Percentiles rank a stretch among this genome's conserved stretches.
Conservation (phyloP, 2,329 filamentous ascomycete genomes). For the Penicillium sp. region DNA sequence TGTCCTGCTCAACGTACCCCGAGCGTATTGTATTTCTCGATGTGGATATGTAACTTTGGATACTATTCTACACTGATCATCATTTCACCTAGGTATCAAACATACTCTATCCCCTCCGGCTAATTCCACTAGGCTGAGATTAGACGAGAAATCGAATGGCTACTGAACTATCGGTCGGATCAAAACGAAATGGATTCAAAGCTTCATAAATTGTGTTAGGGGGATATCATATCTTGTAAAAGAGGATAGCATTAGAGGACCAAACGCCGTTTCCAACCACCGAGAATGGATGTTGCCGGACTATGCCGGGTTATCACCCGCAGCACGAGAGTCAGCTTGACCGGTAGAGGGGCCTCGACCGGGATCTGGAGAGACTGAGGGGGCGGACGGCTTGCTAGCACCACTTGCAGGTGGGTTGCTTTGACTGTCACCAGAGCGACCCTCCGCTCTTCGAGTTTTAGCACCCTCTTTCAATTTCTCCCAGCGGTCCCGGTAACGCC, state of each 20-base stretch:
- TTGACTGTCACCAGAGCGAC: slow-evolving; percentile 14
- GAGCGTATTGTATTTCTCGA: too few relatives aligned
- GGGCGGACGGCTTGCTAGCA: slow-evolving; percentile 8
- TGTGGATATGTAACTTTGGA: neutral
- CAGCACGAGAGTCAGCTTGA: neutral
- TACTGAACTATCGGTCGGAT: neutral
- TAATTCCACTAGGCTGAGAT: too few relatives aligned
- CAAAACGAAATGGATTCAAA: neutral
- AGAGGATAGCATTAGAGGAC: neutral
- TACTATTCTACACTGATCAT: too few relatives aligned
- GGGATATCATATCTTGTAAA: neutral
- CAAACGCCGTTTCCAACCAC: neutral
- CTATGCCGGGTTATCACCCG: neutral
- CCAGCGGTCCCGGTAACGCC: slow-evolving; percentile 62
- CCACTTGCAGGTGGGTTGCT: slow-evolving; percentile 3
- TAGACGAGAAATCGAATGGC: neutral
- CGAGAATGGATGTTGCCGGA: neutral
- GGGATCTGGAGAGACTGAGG: slow-evolving; percentile 8
- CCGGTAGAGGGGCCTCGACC: neutral
- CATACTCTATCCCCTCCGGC: too few relatives aligned
- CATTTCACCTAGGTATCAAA: neutral
- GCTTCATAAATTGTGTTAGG: neutral
- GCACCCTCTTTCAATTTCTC: slow-evolving; percentile 67
- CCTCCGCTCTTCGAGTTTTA: slow-evolving; percentile 36
- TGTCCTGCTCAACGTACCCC: neutral